These are phyloP conservation scores for Pelargonium cotyledonis DNA, from an alignment of 441 rosid species.

Conservation along the genomic window DNA sequence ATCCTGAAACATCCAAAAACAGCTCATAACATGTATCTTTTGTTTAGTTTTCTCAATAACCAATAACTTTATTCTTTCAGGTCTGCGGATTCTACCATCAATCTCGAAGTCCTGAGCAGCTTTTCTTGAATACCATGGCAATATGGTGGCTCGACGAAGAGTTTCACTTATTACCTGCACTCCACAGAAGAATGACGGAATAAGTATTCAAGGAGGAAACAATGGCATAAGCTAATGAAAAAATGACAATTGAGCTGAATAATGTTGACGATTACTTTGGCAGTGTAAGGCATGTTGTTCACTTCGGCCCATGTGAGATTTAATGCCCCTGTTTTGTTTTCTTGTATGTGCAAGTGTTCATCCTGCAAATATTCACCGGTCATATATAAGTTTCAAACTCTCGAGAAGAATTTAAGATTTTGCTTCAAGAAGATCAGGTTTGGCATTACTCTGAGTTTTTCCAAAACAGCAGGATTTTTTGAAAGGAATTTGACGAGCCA, in stretches of 20 bases:
- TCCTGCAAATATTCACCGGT: conserved; percentile 30
- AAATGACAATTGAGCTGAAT: too few relatives aligned
- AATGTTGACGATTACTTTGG: conserved; percentile 28
- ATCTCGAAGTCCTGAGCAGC: conserved; percentile 64
- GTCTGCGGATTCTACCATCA: conserved; percentile 32
- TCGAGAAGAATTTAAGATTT: neutral
- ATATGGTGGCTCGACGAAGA: conserved; percentile 50
- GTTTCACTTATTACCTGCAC: conserved; percentile 53
- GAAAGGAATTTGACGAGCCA: conserved; percentile 52
- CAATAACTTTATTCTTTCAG: neutral
- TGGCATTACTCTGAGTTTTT: conserved; percentile 40
- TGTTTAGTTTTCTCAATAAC: neutral
- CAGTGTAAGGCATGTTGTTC: conserved; percentile 53
- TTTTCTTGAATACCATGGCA: conserved; percentile 65
- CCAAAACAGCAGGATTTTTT: conserved; percentile 43
- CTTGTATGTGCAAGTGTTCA: conserved; percentile 38
- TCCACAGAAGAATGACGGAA: neutral
- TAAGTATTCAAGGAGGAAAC: neutral
- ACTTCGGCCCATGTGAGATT: conserved; percentile 49
- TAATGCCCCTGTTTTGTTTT: conserved; percentile 30
- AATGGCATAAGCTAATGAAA: neutral
- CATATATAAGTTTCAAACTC: neutral
- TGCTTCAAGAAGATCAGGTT: neutral
- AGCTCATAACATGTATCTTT: neutral
- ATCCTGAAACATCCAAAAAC: conserved; percentile 29